A percentile compares a stretch with the other conserved stretches of the same genome.
Evolutionary conservation across 2,329 filamentous ascomycete species (phyloP).

Genomic region (Fusarium tupiense): DNA sequence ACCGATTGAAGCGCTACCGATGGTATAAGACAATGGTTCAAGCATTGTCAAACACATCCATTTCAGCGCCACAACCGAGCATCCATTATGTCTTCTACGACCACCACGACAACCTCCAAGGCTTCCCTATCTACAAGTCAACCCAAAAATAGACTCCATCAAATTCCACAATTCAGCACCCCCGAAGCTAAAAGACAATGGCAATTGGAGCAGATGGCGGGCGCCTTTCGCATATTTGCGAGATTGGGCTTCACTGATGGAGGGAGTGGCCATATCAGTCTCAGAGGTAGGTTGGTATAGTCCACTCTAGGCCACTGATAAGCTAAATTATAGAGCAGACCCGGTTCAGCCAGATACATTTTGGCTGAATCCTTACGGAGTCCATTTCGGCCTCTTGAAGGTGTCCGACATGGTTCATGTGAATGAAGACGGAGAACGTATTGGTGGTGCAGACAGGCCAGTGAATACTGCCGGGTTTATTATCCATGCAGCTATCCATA

Average conservation of each 20-base stretch:
- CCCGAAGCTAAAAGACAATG: not conserved
- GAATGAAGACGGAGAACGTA: not conserved
- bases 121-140: not conserved
- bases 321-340: not conserved
- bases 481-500: not conserved
- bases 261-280: not conserved
- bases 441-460: not conserved
- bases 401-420: not conserved
- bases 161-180: constrained; percentile 5
- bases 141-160: constrained; percentile 6
- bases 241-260: not conserved
- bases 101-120: not conserved
- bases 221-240: not conserved
- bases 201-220: not conserved
- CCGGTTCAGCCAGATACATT: not conserved
- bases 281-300: not conserved
- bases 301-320: fast-evolving
- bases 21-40: not conserved
- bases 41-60: fast-evolving
- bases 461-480: not conserved
- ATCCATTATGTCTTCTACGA: not conserved
- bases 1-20: not conserved
- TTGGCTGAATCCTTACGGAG: not conserved
- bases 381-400: not conserved
- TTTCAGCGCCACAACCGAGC: not conserved